These are phyloP conservation scores for Aspergillus sp. DNA, from an alignment of 2,329 filamentous ascomycete genomes.

Conservation along the genomic window DNA sequence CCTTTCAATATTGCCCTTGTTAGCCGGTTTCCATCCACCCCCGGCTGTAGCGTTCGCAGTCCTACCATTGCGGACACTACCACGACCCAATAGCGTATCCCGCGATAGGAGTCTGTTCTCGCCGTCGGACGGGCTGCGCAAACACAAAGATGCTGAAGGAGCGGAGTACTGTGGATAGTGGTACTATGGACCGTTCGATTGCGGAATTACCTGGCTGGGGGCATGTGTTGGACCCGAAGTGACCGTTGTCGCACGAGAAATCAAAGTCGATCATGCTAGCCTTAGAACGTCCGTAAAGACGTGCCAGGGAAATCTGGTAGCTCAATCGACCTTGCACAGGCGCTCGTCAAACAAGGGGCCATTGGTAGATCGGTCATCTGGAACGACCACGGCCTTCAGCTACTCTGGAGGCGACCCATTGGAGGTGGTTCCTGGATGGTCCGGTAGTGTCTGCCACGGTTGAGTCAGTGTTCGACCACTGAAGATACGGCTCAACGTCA, in stretches of 20 bases:
- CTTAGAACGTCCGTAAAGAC: too few species aligned
- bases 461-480: background rate
- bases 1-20: background rate
- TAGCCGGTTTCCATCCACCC: background rate
- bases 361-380: background rate
- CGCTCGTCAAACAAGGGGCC: too few species aligned
- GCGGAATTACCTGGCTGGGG: too few species aligned
- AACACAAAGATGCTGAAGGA: background rate
- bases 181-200: background rate
- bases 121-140: constrained; percentile 6
- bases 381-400: background rate
- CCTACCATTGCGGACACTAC: background rate
- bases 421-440: background rate
- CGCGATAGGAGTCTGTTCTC: constrained; percentile 6
- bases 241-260: too few species aligned
- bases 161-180: background rate
- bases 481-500: background rate
- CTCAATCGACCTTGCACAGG: too few species aligned
- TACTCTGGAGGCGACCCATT: constrained; percentile 1
- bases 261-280: too few species aligned
- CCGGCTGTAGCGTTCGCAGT: background rate
- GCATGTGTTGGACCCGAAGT: too few species aligned
- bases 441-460: background rate
- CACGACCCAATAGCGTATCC: constrained; percentile 3
- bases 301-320: too few species aligned